Base-by-base conservation (phyloP, 345 rosid species). In the Bruguiera sexangula region DNA sequence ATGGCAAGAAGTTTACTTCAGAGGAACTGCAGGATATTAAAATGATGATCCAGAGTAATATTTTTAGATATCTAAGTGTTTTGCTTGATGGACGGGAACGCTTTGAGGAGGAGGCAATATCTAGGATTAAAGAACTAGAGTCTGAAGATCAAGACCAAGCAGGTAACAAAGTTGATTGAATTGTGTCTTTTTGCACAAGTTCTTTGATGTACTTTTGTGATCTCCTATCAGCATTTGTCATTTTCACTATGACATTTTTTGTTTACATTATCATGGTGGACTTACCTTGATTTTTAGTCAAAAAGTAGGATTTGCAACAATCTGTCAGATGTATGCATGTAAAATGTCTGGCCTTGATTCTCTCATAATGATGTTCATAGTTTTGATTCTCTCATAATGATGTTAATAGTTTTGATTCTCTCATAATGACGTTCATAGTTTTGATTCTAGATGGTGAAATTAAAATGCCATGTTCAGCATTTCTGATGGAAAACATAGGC, bases 41-140 rank as follows among this genome's bases (percentile, higher is more conserved):
- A 91, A 75, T 92, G 79, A 92, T 95, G 98, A 89, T 95, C 59
- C 99, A 95, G 77, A 95, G 98, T 85, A 92, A 92, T 73, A 83
- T 95, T 91, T 95, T 92, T 72, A 83, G 88, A 82, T 95, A 95
- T 76, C 90, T 95, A 5, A 92, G 99, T 83, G 84, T 95, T 66
- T 78, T 95, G 80, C 94, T 95, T 1, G 99, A 95, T 81, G 99
- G 96, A 46, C 82, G 98, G 73, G 99, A 95, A 73, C 89, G 97
- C 8, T 95, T 95, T 81, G 99, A 95, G 83, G 99, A 95, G 77
- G 99, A 95, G 76, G 87, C 85, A 52, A 36, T 88, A 72, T 83
- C 81, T 32, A 85, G 76, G 68, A 62, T 70, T 71, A 85, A 65
- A 75, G 79, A 76, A 68, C 76, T 70, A 65, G 83, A 72, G 53